phyloP scores from a whole-genome alignment of 768 basidiomycete genomes.

The Xerocomus spinulosus region DNA sequence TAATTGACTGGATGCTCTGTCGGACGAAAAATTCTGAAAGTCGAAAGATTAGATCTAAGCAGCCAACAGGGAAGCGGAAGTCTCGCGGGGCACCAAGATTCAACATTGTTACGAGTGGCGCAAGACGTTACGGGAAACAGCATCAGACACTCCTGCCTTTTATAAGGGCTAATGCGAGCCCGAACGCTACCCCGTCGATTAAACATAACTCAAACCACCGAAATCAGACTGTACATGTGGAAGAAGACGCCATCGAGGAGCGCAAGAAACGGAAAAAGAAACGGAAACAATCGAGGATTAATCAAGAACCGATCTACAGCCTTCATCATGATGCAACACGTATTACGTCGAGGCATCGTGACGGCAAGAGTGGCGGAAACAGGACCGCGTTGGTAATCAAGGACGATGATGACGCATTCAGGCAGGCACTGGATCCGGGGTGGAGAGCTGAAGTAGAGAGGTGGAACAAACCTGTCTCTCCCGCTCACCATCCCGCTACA shows the following conservation, averaged over 20 bases:
- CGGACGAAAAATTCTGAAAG: conserved; percentile 31
- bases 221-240: conserved; percentile 6
- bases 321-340: conserved; percentile 36
- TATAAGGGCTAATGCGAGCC: conserved; percentile 8
- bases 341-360: conserved; percentile 31
- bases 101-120: conserved; percentile 39
- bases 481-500: conserved; percentile 10
- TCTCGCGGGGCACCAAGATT: conserved; percentile 15
- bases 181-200: conserved; percentile 4
- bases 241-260: conserved; percentile 5
- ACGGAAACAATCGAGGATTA: conserved; percentile 23
- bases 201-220: conserved; percentile 8
- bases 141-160: conserved; percentile 42
- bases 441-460: conserved; percentile 32
- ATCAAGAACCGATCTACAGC: conserved; percentile 33
- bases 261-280: conserved; percentile 22
- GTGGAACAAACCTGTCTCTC: conserved; percentile 24
- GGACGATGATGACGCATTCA: conserved; percentile 42
- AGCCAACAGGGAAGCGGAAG: conserved; percentile 11
- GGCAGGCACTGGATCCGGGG: conserved; percentile 38
- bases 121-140: conserved; percentile 28
- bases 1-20: conserved; percentile 69
- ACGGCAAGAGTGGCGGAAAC: conserved; percentile 4
- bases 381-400: conserved; percentile 37
- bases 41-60: conserved; percentile 13